These are phyloP conservation scores for Pseudogymnoascus sp. DNA, from an alignment of 2,329 filamentous ascomycete species.

Conservation along the genomic window DNA sequence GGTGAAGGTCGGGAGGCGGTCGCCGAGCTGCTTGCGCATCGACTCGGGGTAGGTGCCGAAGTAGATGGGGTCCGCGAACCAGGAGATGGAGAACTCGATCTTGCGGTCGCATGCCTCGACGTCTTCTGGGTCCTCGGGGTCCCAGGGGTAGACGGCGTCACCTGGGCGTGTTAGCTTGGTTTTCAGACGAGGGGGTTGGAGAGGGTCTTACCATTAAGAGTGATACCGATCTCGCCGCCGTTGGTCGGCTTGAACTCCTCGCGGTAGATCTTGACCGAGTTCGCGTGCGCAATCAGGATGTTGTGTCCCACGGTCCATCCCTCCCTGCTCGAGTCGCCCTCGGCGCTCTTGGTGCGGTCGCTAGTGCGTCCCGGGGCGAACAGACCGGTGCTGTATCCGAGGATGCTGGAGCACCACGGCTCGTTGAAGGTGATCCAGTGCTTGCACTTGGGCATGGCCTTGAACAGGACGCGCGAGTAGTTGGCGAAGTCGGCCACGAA, in stretches of 20 bases:
- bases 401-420: slow-evolving; percentile 74
- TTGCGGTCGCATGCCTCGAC: slow-evolving; percentile 70
- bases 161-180: slow-evolving; percentile 34
- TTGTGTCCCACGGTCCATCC: slow-evolving; percentile 79
- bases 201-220: slow-evolving; percentile 58
- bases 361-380: slow-evolving; percentile 79
- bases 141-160: slow-evolving; percentile 76
- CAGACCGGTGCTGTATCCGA: slow-evolving; percentile 68
- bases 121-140: slow-evolving; percentile 64
- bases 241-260: slow-evolving; percentile 68
- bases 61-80: slow-evolving; percentile 86
- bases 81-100: slow-evolving; percentile 78
- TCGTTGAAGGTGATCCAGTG: slow-evolving; percentile 90
- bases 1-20: slow-evolving; percentile 67
- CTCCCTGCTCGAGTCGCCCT: slow-evolving; percentile 68
- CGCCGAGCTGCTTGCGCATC: slow-evolving; percentile 73
- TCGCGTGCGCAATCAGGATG: slow-evolving; percentile 68
- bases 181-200: slow-evolving; percentile 1
- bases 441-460: slow-evolving; percentile 67
- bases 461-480: slow-evolving; percentile 70
- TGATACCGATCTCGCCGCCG: slow-evolving; percentile 77
- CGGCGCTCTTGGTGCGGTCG: slow-evolving; percentile 59
- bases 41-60: slow-evolving; percentile 74
- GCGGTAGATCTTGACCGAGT: slow-evolving; percentile 73
- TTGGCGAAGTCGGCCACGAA: slow-evolving; percentile 74